Percentiles rank a stretch among this genome's conserved stretches.
Evolutionary conservation across 192 early-diverging fungal genomes (phyloP).

Genomic region (Coemansia sp.): DNA sequence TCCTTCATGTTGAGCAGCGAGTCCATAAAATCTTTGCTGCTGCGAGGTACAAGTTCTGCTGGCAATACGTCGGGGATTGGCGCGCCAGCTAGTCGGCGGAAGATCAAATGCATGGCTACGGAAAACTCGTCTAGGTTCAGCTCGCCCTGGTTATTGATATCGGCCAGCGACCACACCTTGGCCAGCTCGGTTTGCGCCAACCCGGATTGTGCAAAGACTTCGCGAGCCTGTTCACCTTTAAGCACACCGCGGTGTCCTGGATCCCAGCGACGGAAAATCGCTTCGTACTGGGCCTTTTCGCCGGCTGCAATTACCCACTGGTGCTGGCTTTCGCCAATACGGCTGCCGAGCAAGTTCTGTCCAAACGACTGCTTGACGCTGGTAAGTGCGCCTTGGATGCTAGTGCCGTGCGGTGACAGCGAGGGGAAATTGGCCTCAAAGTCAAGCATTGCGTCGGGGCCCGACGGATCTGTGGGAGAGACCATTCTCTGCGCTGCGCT

Average conservation of each 20-base stretch:
- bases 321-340: constrained; percentile 32
- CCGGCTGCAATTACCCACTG: constrained; percentile 38
- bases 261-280: constrained; percentile 59
- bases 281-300: constrained; percentile 46
- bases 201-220: constrained; percentile 63
- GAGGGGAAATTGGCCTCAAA: constrained; percentile 45
- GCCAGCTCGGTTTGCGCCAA: constrained; percentile 57
- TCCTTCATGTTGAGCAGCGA: constrained; percentile 53
- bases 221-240: constrained; percentile 58
- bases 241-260: constrained; percentile 52
- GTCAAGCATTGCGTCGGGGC: constrained; percentile 23
- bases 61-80: constrained; percentile 81
- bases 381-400: constrained; percentile 18
- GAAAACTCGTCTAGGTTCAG: constrained; percentile 94
- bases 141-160: constrained; percentile 66
- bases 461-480: neutral
- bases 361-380: constrained; percentile 41
- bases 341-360: constrained; percentile 24
- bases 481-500: neutral
- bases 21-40: constrained; percentile 78
- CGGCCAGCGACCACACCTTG: constrained; percentile 57
- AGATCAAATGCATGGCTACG: constrained; percentile 95
- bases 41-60: constrained; percentile 83
- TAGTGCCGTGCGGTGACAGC: constrained; percentile 8
- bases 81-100: constrained; percentile 80